Conservation (phyloP, 2,329 filamentous ascomycete species). For the Ceratocystis diversiconidia region DNA sequence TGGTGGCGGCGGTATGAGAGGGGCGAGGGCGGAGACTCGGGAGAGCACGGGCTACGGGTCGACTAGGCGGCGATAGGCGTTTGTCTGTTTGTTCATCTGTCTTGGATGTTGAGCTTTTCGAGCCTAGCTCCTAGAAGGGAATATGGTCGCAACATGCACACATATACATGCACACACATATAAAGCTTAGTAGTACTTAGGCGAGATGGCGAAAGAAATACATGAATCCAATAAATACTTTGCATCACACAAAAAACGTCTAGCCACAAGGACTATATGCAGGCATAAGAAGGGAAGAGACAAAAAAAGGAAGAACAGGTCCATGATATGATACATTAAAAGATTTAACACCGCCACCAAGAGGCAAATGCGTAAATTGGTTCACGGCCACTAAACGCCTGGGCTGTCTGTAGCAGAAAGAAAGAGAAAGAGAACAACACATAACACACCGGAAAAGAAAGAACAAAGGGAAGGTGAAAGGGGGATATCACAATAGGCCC, state of each 20-base stretch:
- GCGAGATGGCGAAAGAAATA: not conserved
- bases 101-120: too few species aligned
- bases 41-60: constrained; percentile 62
- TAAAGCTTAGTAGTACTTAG: too few species aligned
- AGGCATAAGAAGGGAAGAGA: not conserved
- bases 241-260: not conserved
- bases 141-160: too few species aligned
- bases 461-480: not conserved
- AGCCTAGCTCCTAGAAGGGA: too few species aligned
- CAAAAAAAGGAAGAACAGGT: not conserved
- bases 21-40: constrained; percentile 12
- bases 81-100: constrained; percentile 26
- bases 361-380: not conserved
- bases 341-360: not conserved
- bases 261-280: not conserved
- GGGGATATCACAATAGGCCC: constrained; percentile 1
- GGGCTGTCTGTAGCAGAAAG: not conserved
- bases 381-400: not conserved
- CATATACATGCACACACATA: too few species aligned
- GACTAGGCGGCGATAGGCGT: constrained; percentile 36
- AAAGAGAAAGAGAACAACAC: not conserved
- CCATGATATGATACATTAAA: constrained; percentile 3
- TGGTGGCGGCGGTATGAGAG: not conserved
- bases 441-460: constrained; percentile 3
- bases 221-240: not conserved